Evolutionary conservation across 2,329 filamentous ascomycete genomes (phyloP), one percentile per base, ranked within the genome.

Genomic region (Calonectria pseudoturangicola): DNA sequence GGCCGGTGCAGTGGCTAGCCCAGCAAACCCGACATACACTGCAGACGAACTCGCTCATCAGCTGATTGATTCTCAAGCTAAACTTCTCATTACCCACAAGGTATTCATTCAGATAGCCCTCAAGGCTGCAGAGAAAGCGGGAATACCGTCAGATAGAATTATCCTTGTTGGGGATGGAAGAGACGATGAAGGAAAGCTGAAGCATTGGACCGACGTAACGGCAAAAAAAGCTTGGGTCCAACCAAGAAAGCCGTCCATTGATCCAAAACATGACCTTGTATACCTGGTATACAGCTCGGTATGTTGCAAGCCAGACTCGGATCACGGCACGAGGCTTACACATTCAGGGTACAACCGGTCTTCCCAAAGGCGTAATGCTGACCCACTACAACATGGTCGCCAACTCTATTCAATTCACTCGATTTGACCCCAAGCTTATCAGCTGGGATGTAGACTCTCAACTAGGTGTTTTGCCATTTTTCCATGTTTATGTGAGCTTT

Each of bases 351-450:
- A 98, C 96, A 0, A 98, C 96, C 0, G 96, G 96, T 2, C 86
- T 95, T 64, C 96, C 96, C 0, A 98, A 98, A 84, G 96, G 96
- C 18, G 96, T 98, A 16, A 94, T 95, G 90, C 87, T 98, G 39
- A 93, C 92, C 9, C 96, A 98, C 84, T 84, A 86, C 75, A 98
- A 98, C 82, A 92, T 98, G 72, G 90, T 97, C 13, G 86, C 94
- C 72, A 98, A 98, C 82, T 81, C 92, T 8, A 77, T 90, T 36
- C 92, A 94, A 84, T 81, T 88, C 33, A 82, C 83, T 1, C 80
- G 84, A 30, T 85, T 88, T 5, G 93, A 95, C 70, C 86, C 84
- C 1, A 86, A 85, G 0, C 89, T 90, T 0, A 81, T 86, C 2
- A 89, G 90, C 79, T 91, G 91, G 10, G 87, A 91, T 69, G 89